Conservation (phyloP, 2,329 filamentous ascomycete species). For the Venturia asperata region DNA sequence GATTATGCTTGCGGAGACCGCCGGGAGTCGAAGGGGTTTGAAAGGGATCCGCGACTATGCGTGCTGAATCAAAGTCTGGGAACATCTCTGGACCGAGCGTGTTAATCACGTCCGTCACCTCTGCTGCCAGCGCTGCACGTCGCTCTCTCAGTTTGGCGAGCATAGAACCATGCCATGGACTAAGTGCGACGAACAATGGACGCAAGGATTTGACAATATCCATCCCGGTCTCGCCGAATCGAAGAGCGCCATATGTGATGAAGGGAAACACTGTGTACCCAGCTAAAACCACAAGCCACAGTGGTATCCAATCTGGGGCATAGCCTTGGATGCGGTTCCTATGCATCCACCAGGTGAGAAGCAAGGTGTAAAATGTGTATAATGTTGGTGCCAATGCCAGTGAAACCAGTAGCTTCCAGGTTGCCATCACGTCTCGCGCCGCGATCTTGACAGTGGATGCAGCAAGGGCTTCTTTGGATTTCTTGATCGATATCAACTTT, state of each 20-base stretch:
- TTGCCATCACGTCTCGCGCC: constrained; percentile 83
- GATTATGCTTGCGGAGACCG: background rate
- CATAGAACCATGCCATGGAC: constrained; percentile 57
- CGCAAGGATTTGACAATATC: constrained; percentile 93
- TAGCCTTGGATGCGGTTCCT: constrained; percentile 76
- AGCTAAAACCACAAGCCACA: constrained; percentile 67
- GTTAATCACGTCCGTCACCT: constrained; percentile 91
- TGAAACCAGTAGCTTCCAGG: constrained; percentile 88
- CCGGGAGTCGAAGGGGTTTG: background rate
- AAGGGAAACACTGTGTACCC: constrained; percentile 76
- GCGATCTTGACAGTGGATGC: constrained; percentile 84
- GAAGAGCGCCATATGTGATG: constrained; percentile 85
- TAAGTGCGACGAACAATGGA: constrained; percentile 76
- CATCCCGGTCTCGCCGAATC: constrained; percentile 97
- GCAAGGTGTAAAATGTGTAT: constrained; percentile 71
- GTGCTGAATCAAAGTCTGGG: constrained; percentile 60
- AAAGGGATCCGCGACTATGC: constrained; percentile 35
- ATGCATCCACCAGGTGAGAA: constrained; percentile 71
- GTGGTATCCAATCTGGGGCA: constrained; percentile 70
- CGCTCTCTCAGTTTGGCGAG: constrained; percentile 68
- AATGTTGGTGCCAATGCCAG: constrained; percentile 74
- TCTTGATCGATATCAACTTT: constrained; percentile 72
- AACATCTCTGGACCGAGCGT: constrained; percentile 92
- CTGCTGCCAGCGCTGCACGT: constrained; percentile 65
- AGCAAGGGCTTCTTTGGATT: constrained; percentile 75